Evolutionary conservation across 2,329 filamentous ascomycete species (phyloP).

Genomic region (Beauveria medogensis): DNA sequence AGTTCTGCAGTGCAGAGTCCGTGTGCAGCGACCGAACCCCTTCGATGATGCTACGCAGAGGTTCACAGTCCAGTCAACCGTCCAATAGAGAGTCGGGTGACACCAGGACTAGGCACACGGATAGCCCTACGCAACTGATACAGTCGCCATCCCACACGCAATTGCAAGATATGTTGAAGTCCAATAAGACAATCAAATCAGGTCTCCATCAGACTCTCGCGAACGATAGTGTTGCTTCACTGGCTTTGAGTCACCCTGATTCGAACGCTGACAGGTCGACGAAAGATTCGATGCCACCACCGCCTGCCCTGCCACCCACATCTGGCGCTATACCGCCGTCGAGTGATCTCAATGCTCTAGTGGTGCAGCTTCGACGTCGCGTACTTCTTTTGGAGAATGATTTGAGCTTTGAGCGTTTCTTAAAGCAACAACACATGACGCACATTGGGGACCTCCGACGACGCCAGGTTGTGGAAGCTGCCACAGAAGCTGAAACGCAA

Average conservation of each 20-base stretch:
- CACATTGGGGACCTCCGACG: conserved; percentile 73
- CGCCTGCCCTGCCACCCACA: conserved; percentile 19
- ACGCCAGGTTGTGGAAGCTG: conserved; percentile 66
- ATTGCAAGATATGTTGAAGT: conserved; percentile 52
- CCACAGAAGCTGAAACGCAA: conserved; percentile 73
- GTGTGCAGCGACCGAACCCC: conserved; percentile 30
- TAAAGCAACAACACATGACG: conserved; percentile 74
- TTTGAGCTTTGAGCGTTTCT: conserved; percentile 72
- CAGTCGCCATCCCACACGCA: conserved; percentile 45
- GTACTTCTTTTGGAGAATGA: conserved; percentile 73
- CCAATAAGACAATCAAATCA: conserved; percentile 50
- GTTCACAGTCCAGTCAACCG: conserved; percentile 44
- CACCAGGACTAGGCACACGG: conserved; percentile 31
- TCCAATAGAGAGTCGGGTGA: conserved; percentile 41
- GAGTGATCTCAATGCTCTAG: conserved; percentile 28
- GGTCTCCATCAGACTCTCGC: conserved; percentile 46
- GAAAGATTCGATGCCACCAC: conserved; percentile 20
- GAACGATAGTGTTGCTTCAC: conserved; percentile 51
- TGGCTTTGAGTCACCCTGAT: conserved; percentile 43
- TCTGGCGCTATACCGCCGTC: conserved; percentile 17
- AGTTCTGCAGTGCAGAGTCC: conserved; percentile 41
- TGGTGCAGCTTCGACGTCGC: conserved; percentile 59
- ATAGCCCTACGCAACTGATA: conserved; percentile 52
- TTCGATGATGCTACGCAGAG: conserved; percentile 27
- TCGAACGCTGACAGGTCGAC: conserved; percentile 31